phyloP scores from a whole-genome alignment of 306 rosid genomes.

The Abrus pulchellus region DNA sequence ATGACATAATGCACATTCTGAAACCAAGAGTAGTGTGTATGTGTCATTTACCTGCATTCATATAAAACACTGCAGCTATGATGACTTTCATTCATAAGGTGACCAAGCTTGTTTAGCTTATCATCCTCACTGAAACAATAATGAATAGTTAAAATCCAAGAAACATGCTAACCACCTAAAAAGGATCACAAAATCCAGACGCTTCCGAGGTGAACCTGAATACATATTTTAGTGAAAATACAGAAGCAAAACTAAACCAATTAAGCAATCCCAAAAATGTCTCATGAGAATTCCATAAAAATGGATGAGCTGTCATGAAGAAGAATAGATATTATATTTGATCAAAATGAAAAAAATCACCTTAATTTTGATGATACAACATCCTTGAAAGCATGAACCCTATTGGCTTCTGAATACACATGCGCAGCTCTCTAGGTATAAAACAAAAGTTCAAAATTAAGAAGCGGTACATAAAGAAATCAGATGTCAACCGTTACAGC shows the following conservation, averaged over 20 bases:
- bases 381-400: constrained; percentile 78
- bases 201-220: neutral
- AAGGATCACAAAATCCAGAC: neutral
- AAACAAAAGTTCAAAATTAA: constrained; percentile 26
- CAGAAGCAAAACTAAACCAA: constrained; percentile 4
- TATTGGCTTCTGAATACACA: constrained; percentile 83
- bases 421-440: constrained; percentile 74
- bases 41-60: constrained; percentile 73
- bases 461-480: constrained; percentile 3
- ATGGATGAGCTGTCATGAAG: constrained; percentile 1
- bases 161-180: neutral
- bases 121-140: constrained; percentile 69
- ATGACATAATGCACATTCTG: neutral
- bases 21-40: neutral
- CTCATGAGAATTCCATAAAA: neutral
- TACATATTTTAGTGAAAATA: constrained; percentile 3
- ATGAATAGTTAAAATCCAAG: constrained; percentile 7
- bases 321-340: neutral
- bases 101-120: constrained; percentile 73
- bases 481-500: neutral
- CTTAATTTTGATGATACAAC: constrained; percentile 66
- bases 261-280: neutral
- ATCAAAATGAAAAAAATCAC: constrained; percentile 35
- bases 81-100: constrained; percentile 86
- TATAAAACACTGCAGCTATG: constrained; percentile 79